Evolutionary conservation across 495 filamentous ascomycete species (phyloP).

Genomic region (Podospora tetraspora): DNA sequence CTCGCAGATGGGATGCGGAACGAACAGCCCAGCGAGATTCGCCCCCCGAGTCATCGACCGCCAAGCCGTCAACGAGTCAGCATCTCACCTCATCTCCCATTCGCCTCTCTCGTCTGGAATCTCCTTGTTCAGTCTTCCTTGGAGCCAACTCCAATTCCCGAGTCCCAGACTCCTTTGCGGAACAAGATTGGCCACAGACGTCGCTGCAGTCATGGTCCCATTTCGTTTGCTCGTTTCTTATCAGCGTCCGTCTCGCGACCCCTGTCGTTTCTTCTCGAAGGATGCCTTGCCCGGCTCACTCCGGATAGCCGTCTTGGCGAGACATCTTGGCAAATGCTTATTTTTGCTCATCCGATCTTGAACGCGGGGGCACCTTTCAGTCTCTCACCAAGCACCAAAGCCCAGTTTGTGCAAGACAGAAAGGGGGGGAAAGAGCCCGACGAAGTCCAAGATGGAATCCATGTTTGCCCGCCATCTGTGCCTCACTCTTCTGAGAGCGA

Average conservation of each 20-base stretch:
- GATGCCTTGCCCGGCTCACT: constrained; percentile 1
- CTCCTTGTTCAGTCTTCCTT: too few relatives aligned
- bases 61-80: not conserved
- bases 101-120: not conserved
- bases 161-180: too few relatives aligned
- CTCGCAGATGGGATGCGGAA: not conserved
- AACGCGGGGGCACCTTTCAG: not conserved
- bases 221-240: constrained; percentile 11
- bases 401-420: not conserved
- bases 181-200: not conserved
- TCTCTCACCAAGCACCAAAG: not conserved
- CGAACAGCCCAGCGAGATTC: not conserved
- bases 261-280: constrained; percentile 4
- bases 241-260: not conserved
- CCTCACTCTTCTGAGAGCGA: too few relatives aligned
- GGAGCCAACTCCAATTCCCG: not conserved
- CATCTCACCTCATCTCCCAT: not conserved
- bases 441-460: not conserved
- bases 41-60: not conserved
- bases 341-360: constrained; percentile 1
- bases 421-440: too few relatives aligned
- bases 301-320: constrained; percentile 7
- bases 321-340: constrained; percentile 15
- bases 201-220: constrained; percentile 6
- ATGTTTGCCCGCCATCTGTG: not conserved